Percentiles rank a stretch among this genome's conserved stretches.
These are phyloP conservation scores for Zalaria sp. DNA, from an alignment of 2,329 filamentous ascomycete species.

Conservation along the genomic window DNA sequence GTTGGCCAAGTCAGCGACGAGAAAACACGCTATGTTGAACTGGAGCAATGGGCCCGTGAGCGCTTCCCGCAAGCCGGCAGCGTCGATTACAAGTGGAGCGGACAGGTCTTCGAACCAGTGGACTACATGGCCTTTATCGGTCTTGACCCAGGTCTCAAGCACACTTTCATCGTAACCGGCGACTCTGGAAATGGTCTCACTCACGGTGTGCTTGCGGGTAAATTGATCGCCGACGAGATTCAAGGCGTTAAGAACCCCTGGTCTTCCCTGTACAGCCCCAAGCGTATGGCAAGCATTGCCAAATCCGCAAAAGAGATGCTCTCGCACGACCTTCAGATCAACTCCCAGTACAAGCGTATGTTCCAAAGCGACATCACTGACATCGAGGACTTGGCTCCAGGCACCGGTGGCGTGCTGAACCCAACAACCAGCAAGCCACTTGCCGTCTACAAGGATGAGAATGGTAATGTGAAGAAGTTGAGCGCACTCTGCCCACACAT, in stretches of 20 bases:
- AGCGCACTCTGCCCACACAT: conserved; percentile 43
- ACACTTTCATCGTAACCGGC: conserved; percentile 41
- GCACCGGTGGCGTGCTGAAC: conserved; percentile 40
- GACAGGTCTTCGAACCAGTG: conserved; percentile 42
- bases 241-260: conserved; percentile 35
- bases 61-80: conserved; percentile 36
- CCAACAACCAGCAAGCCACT: conserved; percentile 30
- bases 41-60: conserved; percentile 39
- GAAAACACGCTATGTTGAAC: conserved; percentile 31
- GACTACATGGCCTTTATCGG: conserved; percentile 44
- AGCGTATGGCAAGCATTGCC: conserved; percentile 28
- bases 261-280: conserved; percentile 37
- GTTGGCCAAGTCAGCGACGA: conserved; percentile 37
- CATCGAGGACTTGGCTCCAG: conserved; percentile 38
- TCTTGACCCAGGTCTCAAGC: conserved; percentile 36
- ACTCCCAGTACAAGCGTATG: conserved; percentile 42
- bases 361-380: conserved; percentile 39
- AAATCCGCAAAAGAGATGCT: conserved; percentile 34
- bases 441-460: conserved; percentile 43
- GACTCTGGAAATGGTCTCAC: conserved; percentile 45
- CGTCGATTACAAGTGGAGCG: conserved; percentile 43
- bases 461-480: conserved; percentile 35
- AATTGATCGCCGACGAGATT: conserved; percentile 40
- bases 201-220: conserved; percentile 38
- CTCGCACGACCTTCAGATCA: conserved; percentile 39